Evolutionary conservation across 345 rosid species (phyloP).

Genomic region (Toxicodendron radicans): DNA sequence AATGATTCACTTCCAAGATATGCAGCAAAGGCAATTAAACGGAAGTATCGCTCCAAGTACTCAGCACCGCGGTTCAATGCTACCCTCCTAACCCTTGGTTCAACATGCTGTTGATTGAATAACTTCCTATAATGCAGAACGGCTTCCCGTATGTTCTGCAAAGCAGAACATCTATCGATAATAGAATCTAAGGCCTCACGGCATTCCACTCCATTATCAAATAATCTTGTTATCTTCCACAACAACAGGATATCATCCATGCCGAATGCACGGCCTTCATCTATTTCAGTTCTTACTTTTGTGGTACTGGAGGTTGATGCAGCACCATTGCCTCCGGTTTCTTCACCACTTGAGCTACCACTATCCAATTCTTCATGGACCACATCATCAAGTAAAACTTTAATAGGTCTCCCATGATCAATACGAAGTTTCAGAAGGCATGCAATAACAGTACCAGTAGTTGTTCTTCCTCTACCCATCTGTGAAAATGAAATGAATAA

Average conservation of each 20-base stretch:
- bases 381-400: conserved; percentile 55
- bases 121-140: conserved; percentile 80
- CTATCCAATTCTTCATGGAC: conserved; percentile 65
- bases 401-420: conserved; percentile 82
- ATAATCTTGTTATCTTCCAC: conserved; percentile 92
- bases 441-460: conserved; percentile 97
- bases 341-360: conserved; percentile 91
- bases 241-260: conserved; percentile 82
- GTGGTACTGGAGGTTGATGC: conserved; percentile 32
- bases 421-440: conserved; percentile 92
- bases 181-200: conserved; percentile 93
- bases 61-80: conserved; percentile 96
- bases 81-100: conserved; percentile 84
- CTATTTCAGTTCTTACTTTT: conserved; percentile 41
- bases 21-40: conserved; percentile 93
- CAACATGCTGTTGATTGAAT: conserved; percentile 90
- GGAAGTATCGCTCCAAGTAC: conserved; percentile 85
- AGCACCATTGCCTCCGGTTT: conserved; percentile 51
- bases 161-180: conserved; percentile 92
- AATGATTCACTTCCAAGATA: conserved; percentile 95
- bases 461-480: conserved; percentile 99
- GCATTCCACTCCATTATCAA: conserved; percentile 86
- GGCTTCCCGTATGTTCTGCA: conserved; percentile 96
- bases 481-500: conserved; percentile 30
- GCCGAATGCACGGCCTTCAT: conserved; percentile 71